A percentile compares a stretch with the other conserved stretches of the same genome.
Evolutionary conservation across 176 grass and related monocot genomes (phyloP).

Genomic region (Stipa capillata): DNA sequence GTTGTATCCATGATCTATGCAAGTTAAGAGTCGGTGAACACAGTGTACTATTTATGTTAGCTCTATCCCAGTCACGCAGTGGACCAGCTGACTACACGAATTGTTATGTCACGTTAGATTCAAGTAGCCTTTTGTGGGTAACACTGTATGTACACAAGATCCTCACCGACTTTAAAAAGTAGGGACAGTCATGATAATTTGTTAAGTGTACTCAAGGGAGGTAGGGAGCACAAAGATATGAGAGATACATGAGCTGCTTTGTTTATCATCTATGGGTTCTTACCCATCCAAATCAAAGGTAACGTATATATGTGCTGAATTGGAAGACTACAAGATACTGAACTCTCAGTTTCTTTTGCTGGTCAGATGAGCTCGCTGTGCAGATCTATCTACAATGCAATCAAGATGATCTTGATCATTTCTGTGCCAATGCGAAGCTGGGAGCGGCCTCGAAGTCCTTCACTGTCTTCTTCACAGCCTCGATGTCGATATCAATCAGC

Average conservation of each 20-base stretch:
- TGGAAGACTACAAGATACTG: neutral
- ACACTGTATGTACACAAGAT: no score
- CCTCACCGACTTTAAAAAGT: no score
- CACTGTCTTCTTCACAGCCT: constrained; percentile 48
- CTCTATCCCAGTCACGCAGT: no score
- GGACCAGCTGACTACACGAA: neutral
- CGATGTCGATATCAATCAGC: constrained; percentile 57
- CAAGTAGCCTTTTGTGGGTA: neutral
- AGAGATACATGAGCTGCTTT: neutral
- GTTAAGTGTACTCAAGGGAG: neutral
- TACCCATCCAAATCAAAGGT: neutral
- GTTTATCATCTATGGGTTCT: neutral
- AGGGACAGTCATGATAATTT: neutral
- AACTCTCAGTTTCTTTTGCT: neutral
- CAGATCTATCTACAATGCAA: constrained; percentile 11
- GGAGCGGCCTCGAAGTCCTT: constrained; percentile 42
- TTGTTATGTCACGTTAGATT: neutral
- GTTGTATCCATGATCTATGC: neutral
- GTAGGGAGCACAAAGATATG: neutral
- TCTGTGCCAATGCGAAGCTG: constrained; percentile 44
- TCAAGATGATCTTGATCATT: neutral
- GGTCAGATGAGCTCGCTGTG: neutral
- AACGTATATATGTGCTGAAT: neutral
- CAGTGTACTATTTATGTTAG: neutral
- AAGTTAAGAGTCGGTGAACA: neutral